A percentile compares a stretch with the other conserved stretches of the same genome.
These are phyloP conservation scores for Cercospora sp. DNA, from an alignment of 2,329 filamentous ascomycete genomes.

Conservation along the genomic window DNA sequence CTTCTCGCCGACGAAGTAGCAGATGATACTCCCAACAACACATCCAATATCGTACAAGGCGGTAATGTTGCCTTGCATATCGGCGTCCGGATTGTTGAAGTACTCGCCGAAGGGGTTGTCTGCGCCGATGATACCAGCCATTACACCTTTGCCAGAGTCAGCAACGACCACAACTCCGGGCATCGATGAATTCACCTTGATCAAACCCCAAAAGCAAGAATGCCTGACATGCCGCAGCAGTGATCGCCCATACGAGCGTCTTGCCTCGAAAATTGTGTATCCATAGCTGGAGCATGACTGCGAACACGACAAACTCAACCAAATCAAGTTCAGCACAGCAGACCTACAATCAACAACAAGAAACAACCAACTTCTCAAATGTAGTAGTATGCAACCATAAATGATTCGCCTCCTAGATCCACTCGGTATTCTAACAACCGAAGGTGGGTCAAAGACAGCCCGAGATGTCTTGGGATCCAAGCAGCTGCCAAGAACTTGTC, in stretches of 20 bases:
- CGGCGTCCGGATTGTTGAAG: conserved; percentile 4
- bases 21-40: conserved; percentile 44
- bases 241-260: conserved; percentile 2
- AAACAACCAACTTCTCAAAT: neutral
- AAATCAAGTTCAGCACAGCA: neutral
- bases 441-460: conserved; percentile 1
- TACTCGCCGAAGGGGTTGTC: conserved; percentile 7
- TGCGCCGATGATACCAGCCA: conserved; percentile 14
- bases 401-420: neutral
- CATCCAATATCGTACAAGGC: conserved; percentile 57
- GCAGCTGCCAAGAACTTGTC: neutral
- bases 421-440: neutral
- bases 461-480: neutral
- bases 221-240: conserved; percentile 11
- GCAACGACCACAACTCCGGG: neutral
- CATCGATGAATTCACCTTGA: neutral
- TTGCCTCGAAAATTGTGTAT: conserved; percentile 9
- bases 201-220: conserved; percentile 7
- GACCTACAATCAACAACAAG: neutral
- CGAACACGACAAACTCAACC: neutral
- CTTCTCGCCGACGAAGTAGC: conserved; percentile 43
- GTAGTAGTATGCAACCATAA: neutral
- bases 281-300: conserved; percentile 3
- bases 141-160: conserved; percentile 8
- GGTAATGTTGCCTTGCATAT: conserved; percentile 52